Base-by-base conservation (phyloP, 2,329 filamentous ascomycete species). In the Penicillium vulpinum region DNA sequence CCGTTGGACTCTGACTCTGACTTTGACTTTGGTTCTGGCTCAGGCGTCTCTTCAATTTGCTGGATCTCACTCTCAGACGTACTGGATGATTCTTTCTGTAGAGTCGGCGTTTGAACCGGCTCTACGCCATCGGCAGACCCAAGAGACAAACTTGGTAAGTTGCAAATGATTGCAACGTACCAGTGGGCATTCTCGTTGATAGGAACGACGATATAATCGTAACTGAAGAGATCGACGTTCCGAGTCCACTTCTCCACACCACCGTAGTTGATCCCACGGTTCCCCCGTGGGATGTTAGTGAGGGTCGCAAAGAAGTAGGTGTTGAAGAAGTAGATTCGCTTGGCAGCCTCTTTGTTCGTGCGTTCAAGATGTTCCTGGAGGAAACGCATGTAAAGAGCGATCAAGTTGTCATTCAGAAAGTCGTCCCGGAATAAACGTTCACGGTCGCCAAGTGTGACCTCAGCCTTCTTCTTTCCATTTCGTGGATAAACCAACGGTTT, bases 111-210 rank as follows among this genome's bases (percentile, higher is more conserved):
- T 16, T 54, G 50, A 39, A 59, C 49, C 18, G 48, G 8, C 52
- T 58, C 55, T 24, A 46, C 35, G 18, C 21, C 36, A 3, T 52
- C 44, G 9, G 58, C 57, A 10, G 51, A 29, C 13, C 61, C 59
- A 8, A 76, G 72, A 29, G 66, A 63, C n/a, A 94, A 80, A 50
- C 82, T 86, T 4, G 85, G 83, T 2, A 93, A 82, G 67, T 99
- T 96, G 82, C 91, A 96, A 51, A 99, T 93, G 54, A 99, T 93
- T 15, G 91, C 92, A 62, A 97, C 79, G 74, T 94, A 97, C 94
- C 95, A 99, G 73, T 99, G 94, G 1, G 81, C 77, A 63, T 85
- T 80, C 70, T 97, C 90, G 66, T 96, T 95, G 71, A 99, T 91
- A 0, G 94, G 94, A 7, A 99, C 89, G 11, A 97, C 82, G 57